Percentiles rank a stretch among this genome's conserved stretches.
Conservation (phyloP, 2,329 filamentous ascomycete species). For the Aspergillus uvarum region DNA sequence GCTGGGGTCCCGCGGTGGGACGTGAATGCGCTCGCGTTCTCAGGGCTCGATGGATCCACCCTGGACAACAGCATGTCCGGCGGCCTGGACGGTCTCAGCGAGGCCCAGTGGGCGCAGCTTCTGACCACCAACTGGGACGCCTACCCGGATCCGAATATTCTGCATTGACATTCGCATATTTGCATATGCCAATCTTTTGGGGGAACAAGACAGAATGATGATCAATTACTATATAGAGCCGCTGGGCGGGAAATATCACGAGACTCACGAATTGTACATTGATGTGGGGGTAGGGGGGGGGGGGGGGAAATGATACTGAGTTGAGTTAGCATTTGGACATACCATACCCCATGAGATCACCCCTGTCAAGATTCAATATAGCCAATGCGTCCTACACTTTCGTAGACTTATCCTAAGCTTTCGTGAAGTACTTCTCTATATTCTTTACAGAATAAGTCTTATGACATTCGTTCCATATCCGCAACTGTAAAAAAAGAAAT, state of each 20-base stretch:
- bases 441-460: too few species aligned
- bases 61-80: slow-evolving; percentile 19
- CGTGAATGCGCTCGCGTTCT: slow-evolving; percentile 10
- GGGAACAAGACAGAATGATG: not conserved
- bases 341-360: not conserved
- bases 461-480: too few species aligned
- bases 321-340: not conserved
- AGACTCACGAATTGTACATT: slow-evolving; percentile 2
- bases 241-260: not conserved
- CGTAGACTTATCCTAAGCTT: not conserved
- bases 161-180: not conserved
- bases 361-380: not conserved
- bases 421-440: too few species aligned
- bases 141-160: slow-evolving; percentile 10
- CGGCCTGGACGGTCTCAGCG: slow-evolving; percentile 30
- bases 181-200: not conserved
- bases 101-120: slow-evolving; percentile 39
- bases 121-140: slow-evolving; percentile 23
- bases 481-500: too few species aligned
- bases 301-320: not conserved
- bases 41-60: slow-evolving; percentile 15
- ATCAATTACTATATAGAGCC: not conserved
- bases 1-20: slow-evolving; percentile 26
- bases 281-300: not conserved
- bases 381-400: not conserved